A percentile compares a stretch with the other conserved stretches of the same genome.
phyloP scores from a whole-genome alignment of 306 rosid species.

The Cicer yamashitae region DNA sequence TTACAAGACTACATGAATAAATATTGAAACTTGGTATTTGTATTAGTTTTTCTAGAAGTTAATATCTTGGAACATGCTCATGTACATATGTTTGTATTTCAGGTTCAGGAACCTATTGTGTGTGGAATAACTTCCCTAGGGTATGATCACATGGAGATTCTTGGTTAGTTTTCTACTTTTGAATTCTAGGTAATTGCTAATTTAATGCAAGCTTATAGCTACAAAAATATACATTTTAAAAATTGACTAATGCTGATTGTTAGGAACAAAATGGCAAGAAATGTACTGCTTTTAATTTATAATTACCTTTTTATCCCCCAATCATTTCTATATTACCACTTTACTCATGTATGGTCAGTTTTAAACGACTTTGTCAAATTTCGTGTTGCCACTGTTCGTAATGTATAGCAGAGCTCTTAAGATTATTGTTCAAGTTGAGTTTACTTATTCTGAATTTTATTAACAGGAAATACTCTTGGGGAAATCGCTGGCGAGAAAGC shows the following conservation, averaged over 20 bases:
- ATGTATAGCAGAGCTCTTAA: no score
- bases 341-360: background rate
- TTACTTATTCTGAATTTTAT: background rate
- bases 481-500: slow-evolving; percentile 99
- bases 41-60: slow-evolving; percentile 12
- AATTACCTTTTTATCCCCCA: background rate
- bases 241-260: background rate
- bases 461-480: slow-evolving; percentile 83
- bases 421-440: no score
- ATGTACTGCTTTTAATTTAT: background rate
- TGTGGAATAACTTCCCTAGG: slow-evolving; percentile 97
- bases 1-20: background rate
- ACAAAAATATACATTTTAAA: background rate
- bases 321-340: background rate
- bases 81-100: slow-evolving; percentile 25
- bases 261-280: background rate
- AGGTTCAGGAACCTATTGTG: slow-evolving; percentile 74
- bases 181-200: slow-evolving; percentile 36
- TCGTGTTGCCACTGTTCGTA: no score
- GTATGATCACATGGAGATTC: slow-evolving; percentile 99
- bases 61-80: slow-evolving; percentile 40
- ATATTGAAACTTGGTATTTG: slow-evolving; percentile 7
- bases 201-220: slow-evolving; percentile 31
- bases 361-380: background rate
- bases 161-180: slow-evolving; percentile 79